Evolutionary conservation across 805 yeast species (phyloP).

Genomic region (Wickerhamiella parazyma): DNA sequence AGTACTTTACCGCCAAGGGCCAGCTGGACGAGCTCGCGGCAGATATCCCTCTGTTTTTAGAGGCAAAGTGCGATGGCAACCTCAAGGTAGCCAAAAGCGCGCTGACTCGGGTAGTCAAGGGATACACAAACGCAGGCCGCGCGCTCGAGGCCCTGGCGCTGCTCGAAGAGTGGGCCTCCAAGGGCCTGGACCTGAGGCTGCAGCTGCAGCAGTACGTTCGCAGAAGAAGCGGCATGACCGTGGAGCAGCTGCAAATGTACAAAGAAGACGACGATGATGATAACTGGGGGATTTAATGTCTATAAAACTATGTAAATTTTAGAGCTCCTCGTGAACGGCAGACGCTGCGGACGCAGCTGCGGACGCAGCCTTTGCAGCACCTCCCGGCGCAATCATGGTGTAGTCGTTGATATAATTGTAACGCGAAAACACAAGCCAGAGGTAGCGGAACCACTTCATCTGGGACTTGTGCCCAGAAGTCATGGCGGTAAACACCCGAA

Average conservation of each 20-base stretch:
- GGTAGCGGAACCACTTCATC: constrained; percentile 89
- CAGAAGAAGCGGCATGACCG: constrained; percentile 12
- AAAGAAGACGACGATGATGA: constrained; percentile 22
- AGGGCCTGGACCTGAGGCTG: constrained; percentile 15
- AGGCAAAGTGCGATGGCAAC: neutral
- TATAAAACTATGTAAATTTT: neutral
- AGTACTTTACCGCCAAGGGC: constrained; percentile 13
- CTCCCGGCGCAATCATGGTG: neutral
- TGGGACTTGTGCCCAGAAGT: constrained; percentile 70
- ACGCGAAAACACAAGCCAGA: constrained; percentile 68
- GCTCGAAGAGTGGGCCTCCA: constrained; percentile 14
- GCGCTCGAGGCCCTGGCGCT: constrained; percentile 15
- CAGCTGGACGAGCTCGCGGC: constrained; percentile 15
- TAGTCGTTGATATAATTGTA: constrained; percentile 64
- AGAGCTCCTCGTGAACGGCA: neutral
- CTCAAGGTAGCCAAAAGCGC: constrained; percentile 4
- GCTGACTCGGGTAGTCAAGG: constrained; percentile 13
- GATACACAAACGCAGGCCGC: constrained; percentile 16
- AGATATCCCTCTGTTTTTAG: constrained; percentile 11
- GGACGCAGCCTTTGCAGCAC: neutral
- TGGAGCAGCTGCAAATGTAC: constrained; percentile 15
- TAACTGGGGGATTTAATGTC: neutral
- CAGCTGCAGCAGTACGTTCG: constrained; percentile 14
- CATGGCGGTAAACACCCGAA: constrained; percentile 48
- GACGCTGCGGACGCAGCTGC: neutral